Conservation (phyloP, 2,329 filamentous ascomycete species). For the Paecilomyces formosus region DNA sequence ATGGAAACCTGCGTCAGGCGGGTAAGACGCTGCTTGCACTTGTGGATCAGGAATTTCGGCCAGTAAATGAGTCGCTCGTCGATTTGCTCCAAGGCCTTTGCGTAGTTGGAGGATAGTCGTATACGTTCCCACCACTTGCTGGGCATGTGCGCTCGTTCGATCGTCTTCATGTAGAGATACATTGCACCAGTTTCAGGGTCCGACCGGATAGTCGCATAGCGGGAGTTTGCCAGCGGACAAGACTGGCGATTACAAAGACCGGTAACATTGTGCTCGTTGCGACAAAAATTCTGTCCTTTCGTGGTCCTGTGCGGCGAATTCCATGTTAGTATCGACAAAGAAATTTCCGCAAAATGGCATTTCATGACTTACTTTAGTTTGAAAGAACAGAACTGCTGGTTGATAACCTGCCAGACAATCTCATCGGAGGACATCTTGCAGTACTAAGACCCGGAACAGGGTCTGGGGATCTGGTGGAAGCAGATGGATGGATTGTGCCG, state of each 20-base stretch:
- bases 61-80: slow-evolving; percentile 85
- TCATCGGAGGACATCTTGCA: slow-evolving; percentile 77
- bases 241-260: slow-evolving; percentile 80
- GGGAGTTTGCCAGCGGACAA: slow-evolving; percentile 82
- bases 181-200: slow-evolving; percentile 72
- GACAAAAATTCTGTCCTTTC: slow-evolving; percentile 86
- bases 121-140: slow-evolving; percentile 93
- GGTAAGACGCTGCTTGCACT: slow-evolving; percentile 93
- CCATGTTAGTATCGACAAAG: slow-evolving; percentile 2
- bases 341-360: slow-evolving; percentile 6
- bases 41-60: slow-evolving; percentile 87
- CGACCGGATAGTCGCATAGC: slow-evolving; percentile 85
- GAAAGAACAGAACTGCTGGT: slow-evolving; percentile 90
- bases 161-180: slow-evolving; percentile 95
- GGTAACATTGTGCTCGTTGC: slow-evolving; percentile 85
- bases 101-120: slow-evolving; percentile 83
- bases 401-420: slow-evolving; percentile 95
- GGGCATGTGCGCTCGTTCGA: slow-evolving; percentile 81
- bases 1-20: slow-evolving; percentile 87
- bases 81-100: slow-evolving; percentile 78
- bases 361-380: slow-evolving; percentile 67
- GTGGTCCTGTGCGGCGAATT: slow-evolving; percentile 52
- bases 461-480: slow-evolving; percentile 8
- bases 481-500: slow-evolving; percentile 5
- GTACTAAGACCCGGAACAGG: slow-evolving; percentile 3